Percentiles rank a stretch among this genome's conserved stretches.
These are phyloP conservation scores for Didymella pomorum DNA, from an alignment of 2,329 filamentous ascomycete genomes.

Conservation along the genomic window DNA sequence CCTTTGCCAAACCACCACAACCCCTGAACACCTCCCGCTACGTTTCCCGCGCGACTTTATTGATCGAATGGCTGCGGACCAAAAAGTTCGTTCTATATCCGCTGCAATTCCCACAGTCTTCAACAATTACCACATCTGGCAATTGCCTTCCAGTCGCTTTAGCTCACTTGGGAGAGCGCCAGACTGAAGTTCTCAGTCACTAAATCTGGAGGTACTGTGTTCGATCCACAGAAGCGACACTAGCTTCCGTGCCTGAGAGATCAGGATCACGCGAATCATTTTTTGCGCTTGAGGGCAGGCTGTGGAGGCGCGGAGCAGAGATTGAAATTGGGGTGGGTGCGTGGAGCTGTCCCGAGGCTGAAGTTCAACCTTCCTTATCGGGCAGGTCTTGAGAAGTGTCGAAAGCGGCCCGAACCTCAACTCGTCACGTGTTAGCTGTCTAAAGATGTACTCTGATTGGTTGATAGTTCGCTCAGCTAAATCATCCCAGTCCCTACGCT, in stretches of 20 bases:
- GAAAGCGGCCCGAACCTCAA: no score
- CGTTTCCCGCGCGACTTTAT: no score
- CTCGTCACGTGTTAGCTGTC: no score
- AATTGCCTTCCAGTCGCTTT: constrained; percentile 24
- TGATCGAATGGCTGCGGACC: no score
- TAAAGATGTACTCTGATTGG: no score
- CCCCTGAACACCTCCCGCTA: not conserved
- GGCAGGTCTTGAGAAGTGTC: no score
- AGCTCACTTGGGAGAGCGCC: constrained; percentile 26
- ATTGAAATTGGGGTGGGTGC: not conserved
- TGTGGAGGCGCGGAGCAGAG: not conserved
- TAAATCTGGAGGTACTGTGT: constrained; percentile 26
- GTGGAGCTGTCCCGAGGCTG: not conserved
- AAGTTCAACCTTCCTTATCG: no score
- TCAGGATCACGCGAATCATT: constrained; percentile 18
- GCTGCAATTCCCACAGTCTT: not conserved
- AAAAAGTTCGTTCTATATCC: no score
- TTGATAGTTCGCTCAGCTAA: no score
- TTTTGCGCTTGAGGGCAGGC: constrained; percentile 7
- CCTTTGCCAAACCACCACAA: not conserved
- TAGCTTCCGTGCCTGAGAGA: constrained; percentile 17
- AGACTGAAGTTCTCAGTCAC: constrained; percentile 26
- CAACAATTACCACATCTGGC: constrained; percentile 22
- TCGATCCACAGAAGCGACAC: constrained; percentile 26
- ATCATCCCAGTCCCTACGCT: no score